Conservation (phyloP, 2,329 filamentous ascomycete genomes). For the Coniella vitis region DNA sequence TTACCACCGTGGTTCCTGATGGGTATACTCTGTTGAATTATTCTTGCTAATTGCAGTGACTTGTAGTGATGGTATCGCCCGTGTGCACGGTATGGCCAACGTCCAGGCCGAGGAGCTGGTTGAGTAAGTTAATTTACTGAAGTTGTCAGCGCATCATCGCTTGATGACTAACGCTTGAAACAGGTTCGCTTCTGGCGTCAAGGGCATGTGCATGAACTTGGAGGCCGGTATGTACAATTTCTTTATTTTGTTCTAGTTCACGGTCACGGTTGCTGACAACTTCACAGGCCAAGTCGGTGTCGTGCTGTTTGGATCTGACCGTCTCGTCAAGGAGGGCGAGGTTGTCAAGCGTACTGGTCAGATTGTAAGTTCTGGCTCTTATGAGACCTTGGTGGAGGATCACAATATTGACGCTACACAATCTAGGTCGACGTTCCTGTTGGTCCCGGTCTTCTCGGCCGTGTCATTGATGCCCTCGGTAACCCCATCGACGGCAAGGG, state of each 20-base stretch:
- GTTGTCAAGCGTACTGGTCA: constrained; percentile 98
- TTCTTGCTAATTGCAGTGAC: constrained; percentile 23
- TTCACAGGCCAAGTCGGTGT: constrained; percentile 99
- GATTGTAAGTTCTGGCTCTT: constrained; percentile 64
- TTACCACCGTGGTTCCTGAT: too few species aligned
- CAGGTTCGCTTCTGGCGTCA: constrained; percentile 98
- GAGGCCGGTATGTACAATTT: too few species aligned
- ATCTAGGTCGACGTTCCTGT: constrained; percentile 92
- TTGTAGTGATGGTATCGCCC: constrained; percentile 97
- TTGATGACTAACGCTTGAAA: constrained; percentile 17
- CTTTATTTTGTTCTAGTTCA: too few species aligned
- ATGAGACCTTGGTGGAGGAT: too few species aligned
- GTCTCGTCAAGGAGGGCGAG: constrained; percentile 99
- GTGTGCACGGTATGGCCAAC: constrained; percentile 99
- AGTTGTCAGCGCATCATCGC: constrained; percentile 10
- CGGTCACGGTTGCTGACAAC: too few species aligned
- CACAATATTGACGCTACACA: constrained; percentile 20
- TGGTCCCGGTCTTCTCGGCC: constrained; percentile 85
- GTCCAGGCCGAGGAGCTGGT: constrained; percentile 99
- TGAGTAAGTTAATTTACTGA: constrained; percentile 63
- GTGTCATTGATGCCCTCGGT: constrained; percentile 96
- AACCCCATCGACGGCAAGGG: constrained; percentile 99
- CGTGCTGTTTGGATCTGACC: constrained; percentile 99
- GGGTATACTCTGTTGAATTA: too few species aligned
- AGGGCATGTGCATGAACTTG: constrained; percentile 99